Evolutionary conservation across 2,329 filamentous ascomycete species (phyloP), one percentile per base, ranked within the genome.

Genomic region (Tolypocladium pustulatum): DNA sequence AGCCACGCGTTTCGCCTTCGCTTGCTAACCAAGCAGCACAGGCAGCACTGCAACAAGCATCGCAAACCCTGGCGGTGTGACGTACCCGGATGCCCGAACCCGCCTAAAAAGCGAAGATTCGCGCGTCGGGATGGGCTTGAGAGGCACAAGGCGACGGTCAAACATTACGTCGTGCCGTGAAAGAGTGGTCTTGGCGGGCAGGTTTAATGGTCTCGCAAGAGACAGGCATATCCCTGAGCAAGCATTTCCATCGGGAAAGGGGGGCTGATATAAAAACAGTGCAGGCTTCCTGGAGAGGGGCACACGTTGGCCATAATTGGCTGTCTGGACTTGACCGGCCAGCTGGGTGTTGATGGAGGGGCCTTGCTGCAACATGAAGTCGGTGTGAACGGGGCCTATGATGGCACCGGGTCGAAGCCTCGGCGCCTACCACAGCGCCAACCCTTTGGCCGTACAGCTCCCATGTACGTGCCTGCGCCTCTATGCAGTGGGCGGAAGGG

Each of bases 11-110:
- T 30, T 25, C n/a, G 49, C 43, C 43, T n/a, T 30, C 34, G 43
- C 43, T 37, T 54, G 52, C 58, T 57, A 54, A 57, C 51, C 8
- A 15, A 40, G 12, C 37, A n/a, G 20, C 56, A 59, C 62, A 76
- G 74, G 56, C 73, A 76, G 64, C 74, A 76, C 61, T 72, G 73
- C 59, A 75, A 76, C 64, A 76, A 76, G 54, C 74, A 76, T 60
- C 68, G 71, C 32, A 76, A 75, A 60, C 74, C 74, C 20, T 76
- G 72, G 71, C 70, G 70, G 27, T 76, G 74, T 63, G 68, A 71
- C 46, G 58, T 72, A 27, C 67, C 69, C 49, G 71, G 73, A 10
- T 76, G 74, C 43, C 74, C 74, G 15, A 76, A 76, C 46, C 71
- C 71, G 10, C 70, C 70, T 13, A 74, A 75, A 58, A 76, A 75